Evolutionary conservation across 169 alveolate species (phyloP).

Genomic region (Cyclospora cayetanensis): DNA sequence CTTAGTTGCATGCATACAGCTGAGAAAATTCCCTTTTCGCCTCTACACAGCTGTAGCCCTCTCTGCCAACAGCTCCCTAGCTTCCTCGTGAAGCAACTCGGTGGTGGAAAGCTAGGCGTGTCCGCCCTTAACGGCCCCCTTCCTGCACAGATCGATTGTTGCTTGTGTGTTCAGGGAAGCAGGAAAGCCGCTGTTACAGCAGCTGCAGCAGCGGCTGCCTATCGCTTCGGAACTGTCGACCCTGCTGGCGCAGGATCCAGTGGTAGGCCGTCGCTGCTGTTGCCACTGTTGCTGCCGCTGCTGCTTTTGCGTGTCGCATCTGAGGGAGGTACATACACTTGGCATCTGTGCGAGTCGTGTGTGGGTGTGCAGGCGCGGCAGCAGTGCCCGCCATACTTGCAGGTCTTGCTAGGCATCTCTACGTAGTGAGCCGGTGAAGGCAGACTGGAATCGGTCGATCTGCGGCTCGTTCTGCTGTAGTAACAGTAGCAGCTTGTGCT

Average conservation of each 20-base stretch:
- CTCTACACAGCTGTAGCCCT: too few relatives aligned
- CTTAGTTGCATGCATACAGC: too few relatives aligned
- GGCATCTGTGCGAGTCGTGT: not conserved
- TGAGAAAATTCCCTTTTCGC: too few relatives aligned
- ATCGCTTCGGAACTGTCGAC: slow-evolving; percentile 17
- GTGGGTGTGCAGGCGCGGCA: slow-evolving; percentile 38
- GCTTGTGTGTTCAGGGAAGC: slow-evolving; percentile 3
- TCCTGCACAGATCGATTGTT: too few relatives aligned
- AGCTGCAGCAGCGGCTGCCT: slow-evolving; percentile 54
- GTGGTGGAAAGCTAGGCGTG: too few relatives aligned
- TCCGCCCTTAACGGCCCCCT: too few relatives aligned
- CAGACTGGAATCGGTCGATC: too few relatives aligned
- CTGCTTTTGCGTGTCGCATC: not conserved
- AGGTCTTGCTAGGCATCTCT: slow-evolving; percentile 12
- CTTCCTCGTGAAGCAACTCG: too few relatives aligned
- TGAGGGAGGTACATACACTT: not conserved
- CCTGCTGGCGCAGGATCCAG: slow-evolving; percentile 36
- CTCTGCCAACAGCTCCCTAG: too few relatives aligned
- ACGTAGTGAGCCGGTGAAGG: too few relatives aligned
- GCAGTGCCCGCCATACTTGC: slow-evolving; percentile 45
- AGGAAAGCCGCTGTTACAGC: slow-evolving; percentile 52
- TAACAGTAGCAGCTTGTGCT: slow-evolving; percentile 19
- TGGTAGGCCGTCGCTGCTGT: not conserved
- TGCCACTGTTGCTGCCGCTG: not conserved
- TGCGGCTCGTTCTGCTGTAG: too few relatives aligned